A percentile compares a stretch with the other conserved stretches of the same genome.
phyloP scores from a whole-genome alignment of 352 stramenopile species.

The Pseudoperonospora humuli region DNA sequence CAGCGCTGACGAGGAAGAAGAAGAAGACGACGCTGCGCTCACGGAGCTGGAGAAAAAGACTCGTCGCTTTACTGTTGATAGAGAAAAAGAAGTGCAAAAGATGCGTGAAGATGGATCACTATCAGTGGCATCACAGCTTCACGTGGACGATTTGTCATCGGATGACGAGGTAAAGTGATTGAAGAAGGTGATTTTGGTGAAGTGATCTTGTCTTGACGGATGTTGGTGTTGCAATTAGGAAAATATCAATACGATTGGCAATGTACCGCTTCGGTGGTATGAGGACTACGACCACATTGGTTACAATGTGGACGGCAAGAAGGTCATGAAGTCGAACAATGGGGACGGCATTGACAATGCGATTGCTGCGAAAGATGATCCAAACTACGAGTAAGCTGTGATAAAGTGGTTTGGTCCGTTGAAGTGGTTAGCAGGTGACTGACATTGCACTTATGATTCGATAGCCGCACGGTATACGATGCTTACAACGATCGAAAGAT shows the following conservation, averaged over 20 bases:
- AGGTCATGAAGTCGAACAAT: slow-evolving; percentile 91
- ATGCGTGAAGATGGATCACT: slow-evolving; percentile 84
- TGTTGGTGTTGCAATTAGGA: slow-evolving; percentile 41
- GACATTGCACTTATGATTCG: slow-evolving; percentile 7
- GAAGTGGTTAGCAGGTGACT: slow-evolving; percentile 3
- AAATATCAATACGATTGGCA: slow-evolving; percentile 94
- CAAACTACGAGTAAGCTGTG: slow-evolving; percentile 86
- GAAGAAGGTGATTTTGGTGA: background rate
- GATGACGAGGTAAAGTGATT: slow-evolving; percentile 89
- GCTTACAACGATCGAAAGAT: slow-evolving; percentile 98
- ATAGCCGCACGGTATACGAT: slow-evolving; percentile 95
- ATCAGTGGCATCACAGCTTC: slow-evolving; percentile 81
- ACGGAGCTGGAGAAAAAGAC: slow-evolving; percentile 79
- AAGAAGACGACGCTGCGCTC: slow-evolving; percentile 63
- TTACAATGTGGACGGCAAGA: slow-evolving; percentile 96
- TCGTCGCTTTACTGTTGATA: slow-evolving; percentile 60
- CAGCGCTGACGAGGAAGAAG: slow-evolving; percentile 53
- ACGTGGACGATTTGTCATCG: slow-evolving; percentile 98
- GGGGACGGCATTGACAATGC: slow-evolving; percentile 86
- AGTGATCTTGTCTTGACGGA: background rate
- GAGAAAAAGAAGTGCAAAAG: slow-evolving; percentile 68
- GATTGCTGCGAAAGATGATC: slow-evolving; percentile 84
- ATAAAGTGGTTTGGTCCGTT: background rate
- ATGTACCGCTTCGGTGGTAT: slow-evolving; percentile 99
- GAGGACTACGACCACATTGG: slow-evolving; percentile 99